phyloP scores from a whole-genome alignment of 2,329 filamentous ascomycete genomes.

The Knoxdaviesia capensis region DNA sequence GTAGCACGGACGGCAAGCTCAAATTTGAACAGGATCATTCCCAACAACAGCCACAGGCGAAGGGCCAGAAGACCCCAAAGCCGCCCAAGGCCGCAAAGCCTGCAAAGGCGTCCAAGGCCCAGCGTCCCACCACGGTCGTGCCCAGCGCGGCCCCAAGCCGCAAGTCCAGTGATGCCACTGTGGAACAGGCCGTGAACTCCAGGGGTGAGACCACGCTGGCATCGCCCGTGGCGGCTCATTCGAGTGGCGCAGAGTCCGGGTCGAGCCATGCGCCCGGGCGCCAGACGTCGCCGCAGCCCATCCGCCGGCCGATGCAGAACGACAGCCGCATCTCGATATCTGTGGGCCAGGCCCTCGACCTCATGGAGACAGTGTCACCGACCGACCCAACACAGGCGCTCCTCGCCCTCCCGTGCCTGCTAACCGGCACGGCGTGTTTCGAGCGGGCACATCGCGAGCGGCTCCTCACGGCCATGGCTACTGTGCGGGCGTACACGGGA shows the following conservation, averaged over 20 bases:
- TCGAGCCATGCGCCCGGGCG: not conserved
- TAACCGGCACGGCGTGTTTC: constrained; percentile 41
- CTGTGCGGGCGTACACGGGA: constrained; percentile 36
- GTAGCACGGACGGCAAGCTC: too few species aligned
- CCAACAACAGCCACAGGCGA: too few species aligned
- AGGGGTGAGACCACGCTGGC: not conserved
- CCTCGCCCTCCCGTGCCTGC: constrained; percentile 36
- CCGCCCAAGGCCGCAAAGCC: too few species aligned
- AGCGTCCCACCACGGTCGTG: too few species aligned
- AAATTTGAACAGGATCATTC: too few species aligned
- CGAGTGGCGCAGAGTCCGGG: too few species aligned
- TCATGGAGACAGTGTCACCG: constrained; percentile 33
- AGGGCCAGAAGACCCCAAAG: too few species aligned
- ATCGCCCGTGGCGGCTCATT: constrained; percentile 3
- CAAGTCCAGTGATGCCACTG: too few species aligned
- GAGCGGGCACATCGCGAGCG: constrained; percentile 28
- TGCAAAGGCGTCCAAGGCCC: too few species aligned
- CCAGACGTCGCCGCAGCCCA: constrained; percentile 22
- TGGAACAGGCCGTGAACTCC: too few species aligned
- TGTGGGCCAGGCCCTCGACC: constrained; percentile 33
- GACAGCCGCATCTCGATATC: constrained; percentile 30
- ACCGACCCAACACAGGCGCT: constrained; percentile 39
- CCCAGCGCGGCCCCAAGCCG: too few species aligned
- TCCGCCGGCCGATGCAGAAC: constrained; percentile 24
- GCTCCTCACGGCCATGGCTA: constrained; percentile 26